These are phyloP conservation scores for Blyttiomyces sp. DNA, from an alignment of 371 early-diverging fungal genomes.

Conservation along the genomic window DNA sequence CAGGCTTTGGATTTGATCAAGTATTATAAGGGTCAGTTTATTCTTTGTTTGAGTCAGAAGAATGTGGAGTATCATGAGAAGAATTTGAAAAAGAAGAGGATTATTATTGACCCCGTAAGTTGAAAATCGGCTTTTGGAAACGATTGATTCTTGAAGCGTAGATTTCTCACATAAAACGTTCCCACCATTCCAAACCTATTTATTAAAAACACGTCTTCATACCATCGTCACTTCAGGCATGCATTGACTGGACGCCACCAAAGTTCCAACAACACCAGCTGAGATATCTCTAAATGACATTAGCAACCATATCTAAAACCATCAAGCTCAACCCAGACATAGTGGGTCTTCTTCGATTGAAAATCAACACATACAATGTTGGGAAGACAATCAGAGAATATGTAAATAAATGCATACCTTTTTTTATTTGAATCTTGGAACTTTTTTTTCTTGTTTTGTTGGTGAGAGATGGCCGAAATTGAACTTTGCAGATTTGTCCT, in stretches of 20 bases:
- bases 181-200: background rate
- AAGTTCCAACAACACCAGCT: constrained; percentile 46
- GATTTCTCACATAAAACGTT: background rate
- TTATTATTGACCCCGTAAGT: constrained; percentile 74
- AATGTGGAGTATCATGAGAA: constrained; percentile 78
- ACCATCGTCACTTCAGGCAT: constrained; percentile 6
- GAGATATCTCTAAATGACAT: constrained; percentile 28
- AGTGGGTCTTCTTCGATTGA: too few species aligned
- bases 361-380: too few species aligned
- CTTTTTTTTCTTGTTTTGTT: too few species aligned
- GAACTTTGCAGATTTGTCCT: too few species aligned
- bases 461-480: too few species aligned
- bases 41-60: constrained; percentile 86
- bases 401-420: too few species aligned
- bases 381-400: too few species aligned
- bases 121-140: constrained; percentile 30
- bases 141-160: background rate
- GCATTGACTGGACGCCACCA: constrained; percentile 51
- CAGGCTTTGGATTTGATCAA: constrained; percentile 58
- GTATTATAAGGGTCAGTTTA: constrained; percentile 91
- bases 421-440: too few species aligned
- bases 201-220: background rate
- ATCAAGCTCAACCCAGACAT: too few species aligned
- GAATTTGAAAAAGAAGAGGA: constrained; percentile 61
- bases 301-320: too few species aligned